A percentile compares a stretch with the other conserved stretches of the same genome.
Conservation (phyloP, 2,329 filamentous ascomycete species). For the Cadophora sp. region DNA sequence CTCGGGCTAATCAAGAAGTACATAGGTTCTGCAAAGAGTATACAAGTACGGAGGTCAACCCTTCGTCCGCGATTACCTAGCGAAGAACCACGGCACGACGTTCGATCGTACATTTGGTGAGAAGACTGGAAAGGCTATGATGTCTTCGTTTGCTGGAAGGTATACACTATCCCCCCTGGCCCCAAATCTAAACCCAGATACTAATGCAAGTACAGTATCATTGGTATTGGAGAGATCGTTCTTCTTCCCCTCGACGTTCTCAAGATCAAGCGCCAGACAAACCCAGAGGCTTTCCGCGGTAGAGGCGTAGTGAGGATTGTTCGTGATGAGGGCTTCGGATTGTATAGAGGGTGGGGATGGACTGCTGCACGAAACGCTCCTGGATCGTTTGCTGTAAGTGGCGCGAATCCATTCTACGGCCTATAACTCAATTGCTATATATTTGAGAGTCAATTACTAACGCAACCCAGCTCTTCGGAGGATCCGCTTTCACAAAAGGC, state of each 20-base stretch:
- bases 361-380: constrained; percentile 96
- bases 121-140: constrained; percentile 96
- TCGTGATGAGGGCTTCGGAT: constrained; percentile 89
- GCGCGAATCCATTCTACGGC: too few species aligned
- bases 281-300: constrained; percentile 96
- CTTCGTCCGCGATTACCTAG: constrained; percentile 88
- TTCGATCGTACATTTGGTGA: constrained; percentile 94
- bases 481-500: constrained; percentile 96
- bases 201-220: constrained; percentile 64
- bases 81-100: constrained; percentile 76
- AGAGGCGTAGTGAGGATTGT: constrained; percentile 91
- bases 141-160: constrained; percentile 96
- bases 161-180: too few species aligned
- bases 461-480: constrained; percentile 80
- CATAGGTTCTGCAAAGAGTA: constrained; percentile 83
- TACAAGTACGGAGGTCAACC: constrained; percentile 99
- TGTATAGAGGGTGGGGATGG: constrained; percentile 98
- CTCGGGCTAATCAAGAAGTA: constrained; percentile 12
- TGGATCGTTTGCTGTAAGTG: constrained; percentile 89
- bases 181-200: background rate
- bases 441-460: constrained; percentile 22
- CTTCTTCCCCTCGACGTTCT: constrained; percentile 94
- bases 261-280: constrained; percentile 99
- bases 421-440: background rate
- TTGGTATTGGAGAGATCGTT: constrained; percentile 97